Evolutionary conservation across 257 asterid species (phyloP).

Genomic region (Knoxia roxburghii): DNA sequence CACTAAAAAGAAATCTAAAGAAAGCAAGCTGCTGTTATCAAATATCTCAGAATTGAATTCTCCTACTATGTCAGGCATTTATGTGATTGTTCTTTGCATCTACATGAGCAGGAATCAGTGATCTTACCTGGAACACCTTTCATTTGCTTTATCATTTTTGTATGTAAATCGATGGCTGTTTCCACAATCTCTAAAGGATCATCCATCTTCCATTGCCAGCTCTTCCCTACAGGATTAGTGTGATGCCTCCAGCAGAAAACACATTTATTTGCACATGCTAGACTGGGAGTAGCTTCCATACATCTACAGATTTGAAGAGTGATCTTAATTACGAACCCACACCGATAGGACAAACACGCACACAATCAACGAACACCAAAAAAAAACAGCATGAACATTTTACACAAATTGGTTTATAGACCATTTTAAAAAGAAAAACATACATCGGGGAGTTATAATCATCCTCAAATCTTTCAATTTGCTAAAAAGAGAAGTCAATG

Average conservation of each 20-base stretch:
- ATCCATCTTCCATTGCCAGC: conserved; percentile 99
- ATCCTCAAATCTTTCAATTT: background rate
- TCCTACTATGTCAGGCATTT: background rate
- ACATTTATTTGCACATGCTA: conserved; percentile 98
- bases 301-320: conserved; percentile 46
- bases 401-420: too few species aligned
- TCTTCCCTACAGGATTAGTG: conserved; percentile 93
- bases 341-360: background rate
- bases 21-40: background rate
- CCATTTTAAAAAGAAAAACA: background rate
- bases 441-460: background rate
- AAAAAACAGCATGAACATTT: background rate
- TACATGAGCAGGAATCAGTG: background rate
- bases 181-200: conserved; percentile 83
- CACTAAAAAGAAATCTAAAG: background rate
- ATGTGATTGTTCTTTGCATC: background rate
- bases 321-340: background rate
- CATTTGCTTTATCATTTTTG: conserved; percentile 95
- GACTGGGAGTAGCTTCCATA: conserved; percentile 99
- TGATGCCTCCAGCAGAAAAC: conserved; percentile 99
- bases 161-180: conserved; percentile 80
- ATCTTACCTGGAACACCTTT: conserved; percentile 93
- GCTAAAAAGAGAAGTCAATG: too few species aligned
- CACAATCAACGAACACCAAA: background rate
- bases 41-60: background rate